Conservation (phyloP, 495 filamentous ascomycete species). For the Talaromyces ruber region DNA sequence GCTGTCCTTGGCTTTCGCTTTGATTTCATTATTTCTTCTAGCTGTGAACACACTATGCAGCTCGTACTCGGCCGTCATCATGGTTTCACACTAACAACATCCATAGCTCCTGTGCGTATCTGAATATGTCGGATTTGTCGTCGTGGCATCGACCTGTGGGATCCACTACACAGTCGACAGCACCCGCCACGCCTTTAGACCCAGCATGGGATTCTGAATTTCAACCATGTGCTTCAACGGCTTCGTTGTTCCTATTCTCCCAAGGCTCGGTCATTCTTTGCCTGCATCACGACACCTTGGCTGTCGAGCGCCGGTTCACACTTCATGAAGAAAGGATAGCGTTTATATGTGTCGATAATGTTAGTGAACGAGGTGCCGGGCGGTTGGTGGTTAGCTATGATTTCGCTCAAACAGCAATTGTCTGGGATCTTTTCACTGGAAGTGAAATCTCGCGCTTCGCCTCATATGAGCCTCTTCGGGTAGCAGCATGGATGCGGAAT, state of each 20-base stretch:
- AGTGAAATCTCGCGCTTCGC: constrained; percentile 83
- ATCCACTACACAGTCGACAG: constrained; percentile 41
- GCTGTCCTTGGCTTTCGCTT: neutral
- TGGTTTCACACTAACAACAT: constrained; percentile 2
- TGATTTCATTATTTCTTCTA: neutral
- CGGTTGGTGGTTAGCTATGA: constrained; percentile 90
- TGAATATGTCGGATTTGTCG: constrained; percentile 22
- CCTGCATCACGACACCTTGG: constrained; percentile 84
- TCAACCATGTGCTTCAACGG: constrained; percentile 79
- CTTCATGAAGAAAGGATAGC: constrained; percentile 75
- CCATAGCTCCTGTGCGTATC: neutral
- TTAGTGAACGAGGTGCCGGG: constrained; percentile 79
- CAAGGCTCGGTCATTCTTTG: constrained; percentile 72
- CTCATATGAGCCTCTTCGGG: constrained; percentile 76
- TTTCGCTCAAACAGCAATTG: constrained; percentile 81
- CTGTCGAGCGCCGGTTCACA: constrained; percentile 80
- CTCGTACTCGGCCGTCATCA: neutral
- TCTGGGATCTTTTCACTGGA: constrained; percentile 93
- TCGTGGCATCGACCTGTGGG: constrained; percentile 56
- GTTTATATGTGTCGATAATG: constrained; percentile 82
- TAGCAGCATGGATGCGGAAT: constrained; percentile 94
- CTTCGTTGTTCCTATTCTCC: constrained; percentile 77
- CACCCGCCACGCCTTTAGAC: constrained; percentile 38
- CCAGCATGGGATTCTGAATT: constrained; percentile 48
- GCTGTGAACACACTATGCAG: neutral